Conservation (phyloP, 2,329 filamentous ascomycete species). For the Coleophoma cylindrospora region DNA sequence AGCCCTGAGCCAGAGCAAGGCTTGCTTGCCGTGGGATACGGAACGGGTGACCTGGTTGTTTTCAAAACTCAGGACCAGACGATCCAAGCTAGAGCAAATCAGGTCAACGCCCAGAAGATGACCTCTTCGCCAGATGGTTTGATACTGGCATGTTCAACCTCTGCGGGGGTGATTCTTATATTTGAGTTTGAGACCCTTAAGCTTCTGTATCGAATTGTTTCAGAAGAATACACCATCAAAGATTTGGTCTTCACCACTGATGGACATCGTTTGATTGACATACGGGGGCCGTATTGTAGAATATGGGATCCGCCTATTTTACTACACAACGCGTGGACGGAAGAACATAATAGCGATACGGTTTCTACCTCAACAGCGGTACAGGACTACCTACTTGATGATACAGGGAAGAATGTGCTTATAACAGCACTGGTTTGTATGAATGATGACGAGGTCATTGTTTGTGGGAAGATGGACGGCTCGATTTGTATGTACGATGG, state of each 20-base stretch:
- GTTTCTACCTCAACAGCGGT: background rate
- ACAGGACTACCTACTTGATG: conserved; percentile 1
- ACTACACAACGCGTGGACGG: conserved; percentile 18
- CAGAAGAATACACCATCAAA: conserved; percentile 21
- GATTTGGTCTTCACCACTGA: conserved; percentile 26
- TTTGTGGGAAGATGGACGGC: conserved; percentile 23
- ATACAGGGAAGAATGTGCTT: conserved; percentile 1
- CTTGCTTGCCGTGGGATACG: background rate
- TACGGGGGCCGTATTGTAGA: conserved; percentile 24
- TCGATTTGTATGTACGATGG: conserved; percentile 19
- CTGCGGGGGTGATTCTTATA: conserved; percentile 17
- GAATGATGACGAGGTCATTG: conserved; percentile 11
- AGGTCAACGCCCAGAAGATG: too few relatives aligned
- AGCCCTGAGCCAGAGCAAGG: background rate
- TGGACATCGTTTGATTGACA: conserved; percentile 26
- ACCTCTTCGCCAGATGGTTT: conserved; percentile 8
- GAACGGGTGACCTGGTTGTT: background rate
- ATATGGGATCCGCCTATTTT: conserved; percentile 31
- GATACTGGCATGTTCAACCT: conserved; percentile 18
- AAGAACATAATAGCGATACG: conserved; percentile 9
- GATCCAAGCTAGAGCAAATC: too few relatives aligned
- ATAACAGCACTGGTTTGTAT: conserved; percentile 16
- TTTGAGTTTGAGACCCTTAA: conserved; percentile 17
- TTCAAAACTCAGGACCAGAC: background rate
- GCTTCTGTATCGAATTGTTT: conserved; percentile 26